Conservation (phyloP, 805 yeast species). For the Maudiozyma bulderi region DNA sequence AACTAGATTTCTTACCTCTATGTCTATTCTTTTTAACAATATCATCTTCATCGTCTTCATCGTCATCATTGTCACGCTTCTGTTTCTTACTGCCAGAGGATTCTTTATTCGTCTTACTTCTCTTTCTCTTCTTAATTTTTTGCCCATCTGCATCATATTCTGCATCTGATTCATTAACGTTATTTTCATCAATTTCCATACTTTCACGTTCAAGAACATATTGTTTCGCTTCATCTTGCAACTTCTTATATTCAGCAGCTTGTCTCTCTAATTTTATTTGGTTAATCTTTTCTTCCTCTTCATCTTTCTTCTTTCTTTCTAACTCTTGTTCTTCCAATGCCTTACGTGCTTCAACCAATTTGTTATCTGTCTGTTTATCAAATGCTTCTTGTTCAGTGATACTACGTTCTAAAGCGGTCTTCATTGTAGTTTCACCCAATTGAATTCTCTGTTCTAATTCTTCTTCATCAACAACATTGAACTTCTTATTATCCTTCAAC, state of each 20-base stretch:
- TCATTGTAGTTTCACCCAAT: constrained; percentile 69
- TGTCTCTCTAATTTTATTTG: constrained; percentile 41
- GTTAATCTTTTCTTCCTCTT: constrained; percentile 40
- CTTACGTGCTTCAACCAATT: constrained; percentile 65
- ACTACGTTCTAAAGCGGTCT: constrained; percentile 59
- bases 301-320: constrained; percentile 37
- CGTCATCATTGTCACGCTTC: constrained; percentile 22
- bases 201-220: constrained; percentile 47
- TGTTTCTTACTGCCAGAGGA: constrained; percentile 36
- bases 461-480: constrained; percentile 69
- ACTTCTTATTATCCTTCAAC: constrained; percentile 38
- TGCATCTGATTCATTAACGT: constrained; percentile 25
- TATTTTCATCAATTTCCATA: constrained; percentile 34
- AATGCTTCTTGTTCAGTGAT: constrained; percentile 63
- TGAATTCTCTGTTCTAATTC: constrained; percentile 82
- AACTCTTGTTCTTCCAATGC: constrained; percentile 49
- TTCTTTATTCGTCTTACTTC: constrained; percentile 3
- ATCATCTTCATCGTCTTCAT: constrained; percentile 25
- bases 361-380: constrained; percentile 47
- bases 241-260: constrained; percentile 37
- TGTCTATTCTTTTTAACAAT: constrained; percentile 13
- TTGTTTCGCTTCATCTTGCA: constrained; percentile 50
- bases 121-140: constrained; percentile 25
- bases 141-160: constrained; percentile 19
- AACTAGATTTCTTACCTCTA: constrained; percentile 20